Base-by-base conservation (phyloP, 805 yeast genomes). In the Tetrapisispora namnaoensis region DNA sequence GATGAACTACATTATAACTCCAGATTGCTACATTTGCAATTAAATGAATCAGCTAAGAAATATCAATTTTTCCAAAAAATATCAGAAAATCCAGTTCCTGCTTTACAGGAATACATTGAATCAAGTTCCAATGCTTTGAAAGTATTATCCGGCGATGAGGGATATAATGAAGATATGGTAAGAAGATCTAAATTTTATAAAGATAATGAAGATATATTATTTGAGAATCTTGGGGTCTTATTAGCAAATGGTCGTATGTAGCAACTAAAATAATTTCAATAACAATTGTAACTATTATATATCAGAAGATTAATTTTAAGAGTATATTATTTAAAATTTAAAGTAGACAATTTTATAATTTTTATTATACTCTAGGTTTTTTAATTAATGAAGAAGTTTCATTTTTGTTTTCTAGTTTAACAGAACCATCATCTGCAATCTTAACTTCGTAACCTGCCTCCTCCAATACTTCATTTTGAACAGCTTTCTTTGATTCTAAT, bases 141-240 rank as follows among this genome's bases (percentile, higher is more conserved):
- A 68, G 85, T 91, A 14, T 73, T 93, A 54, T 78, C 88, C 51
- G 89, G 95, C 55, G 98, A 93, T 58, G 93, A 86, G 57, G 91
- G 90, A 10, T 85, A 82, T 67, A 82, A 82, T 61, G 97, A 91
- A 68, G 97, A 90, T 62, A 73, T 78, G 20, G 95, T 88, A 5
- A 80, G 99, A 70, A 78, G 84, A 58, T 79, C 96, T 3, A 80
- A 81, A 17, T 93, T 83, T 67, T 93, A 85, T 67, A 63, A 63
- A 39, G 63, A 66, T 13, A 78, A 80, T 40, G 90, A 87, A 58
- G 87, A 86, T 52, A 70, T 85, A 56, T 71, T 93, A 48, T 77
- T 78, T 52, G 93, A 89, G 57, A 89, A 88, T 59, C 74, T 91
- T 46, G 87, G 86, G 53, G 71, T 88, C 44, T 73, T 90, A 55